Evolutionary conservation across 164 flowering plant species (phyloP), one percentile per base, ranked within the genome.

Genomic region (Kingdonia uniflora): DNA sequence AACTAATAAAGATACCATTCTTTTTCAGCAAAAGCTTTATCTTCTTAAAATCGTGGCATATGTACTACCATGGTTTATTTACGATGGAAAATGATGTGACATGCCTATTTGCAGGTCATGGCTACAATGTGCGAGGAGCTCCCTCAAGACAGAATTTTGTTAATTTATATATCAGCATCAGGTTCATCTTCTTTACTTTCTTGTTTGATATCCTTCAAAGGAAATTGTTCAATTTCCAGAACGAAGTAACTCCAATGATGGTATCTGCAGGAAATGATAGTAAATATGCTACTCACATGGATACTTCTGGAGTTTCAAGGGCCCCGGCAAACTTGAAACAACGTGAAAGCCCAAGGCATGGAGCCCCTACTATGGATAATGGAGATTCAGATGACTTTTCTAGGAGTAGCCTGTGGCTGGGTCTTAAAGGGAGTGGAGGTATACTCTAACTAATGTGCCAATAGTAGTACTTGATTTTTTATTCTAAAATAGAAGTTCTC

Each of bases 121-220:
- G 95, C 96, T 17, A 80, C 89, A 48, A 60, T 86, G 20, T 84
- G 91, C 56, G 91, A 88, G 68, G 95, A 86, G 65, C 95, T 92
- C 43, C 85, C 86, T 59, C 76, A 75, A 17, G 96, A 88, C 47
- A 75, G 91, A 63, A 59, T 88, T 56, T 65, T 85, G 68, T 70
- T 92, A 39, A 48, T 92, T 35, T 92, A 92, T 65, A 60, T 92
- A 35, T 85, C 98, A 49, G 83, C 95, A 33, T 68, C 88, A 79
- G 98, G 98, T 92, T 65, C 55, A 11, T 57, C 43, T 47, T 52
- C n/a, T 26, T 65, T 49, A 20, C 20, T 55, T 35, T n/a, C 60
- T 19, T 14, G 19, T 42, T 45, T 33, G 41, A 6, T 41, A 8
- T 1, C 25, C 19, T 10, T 47, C 37, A 13, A 24, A 29, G 26